Conservation (phyloP, 257 asterid species). For the Ballota nigra region DNA sequence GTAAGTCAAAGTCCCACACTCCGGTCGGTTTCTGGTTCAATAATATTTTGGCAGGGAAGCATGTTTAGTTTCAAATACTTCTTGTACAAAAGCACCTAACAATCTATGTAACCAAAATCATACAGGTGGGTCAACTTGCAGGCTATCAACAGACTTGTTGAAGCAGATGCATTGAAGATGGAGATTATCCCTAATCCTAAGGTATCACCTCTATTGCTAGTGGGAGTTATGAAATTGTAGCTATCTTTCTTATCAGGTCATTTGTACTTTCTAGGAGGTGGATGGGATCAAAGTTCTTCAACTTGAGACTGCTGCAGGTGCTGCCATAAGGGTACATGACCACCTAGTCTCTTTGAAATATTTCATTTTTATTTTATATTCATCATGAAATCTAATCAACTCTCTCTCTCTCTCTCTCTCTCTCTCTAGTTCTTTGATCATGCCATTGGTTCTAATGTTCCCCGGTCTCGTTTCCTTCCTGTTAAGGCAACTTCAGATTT, state of each 20-base stretch:
- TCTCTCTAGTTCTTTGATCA: slow-evolving; percentile 70
- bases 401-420: neutral
- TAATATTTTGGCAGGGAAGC: neutral
- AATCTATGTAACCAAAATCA: slow-evolving; percentile 16
- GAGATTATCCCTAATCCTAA: slow-evolving; percentile 98
- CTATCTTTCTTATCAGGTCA: slow-evolving; percentile 9
- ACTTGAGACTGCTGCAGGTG: slow-evolving; percentile 99
- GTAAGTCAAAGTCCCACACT: slow-evolving; percentile 44
- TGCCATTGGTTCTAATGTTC: slow-evolving; percentile 93
- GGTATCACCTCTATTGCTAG: slow-evolving; percentile 39
- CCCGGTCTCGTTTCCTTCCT: slow-evolving; percentile 97
- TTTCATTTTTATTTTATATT: neutral
- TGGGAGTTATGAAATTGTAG: neutral
- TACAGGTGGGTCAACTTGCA: slow-evolving; percentile 91
- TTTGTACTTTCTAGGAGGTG: slow-evolving; percentile 63
- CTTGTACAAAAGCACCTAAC: slow-evolving; percentile 7
- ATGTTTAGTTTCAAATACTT: neutral
- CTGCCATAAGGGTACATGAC: slow-evolving; percentile 80
- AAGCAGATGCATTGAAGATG: slow-evolving; percentile 80
- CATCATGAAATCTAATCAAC: neutral
- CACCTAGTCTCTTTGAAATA: neutral
- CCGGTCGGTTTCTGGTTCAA: slow-evolving; percentile 13
- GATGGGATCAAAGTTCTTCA: slow-evolving; percentile 94
- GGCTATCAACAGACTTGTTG: slow-evolving; percentile 82
- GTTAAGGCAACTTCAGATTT: slow-evolving; percentile 94